Evolutionary conservation across 1,139 yeast genomes (phyloP), one percentile per base, ranked within the genome.

Genomic region (Magnusiomyces magnusii): DNA sequence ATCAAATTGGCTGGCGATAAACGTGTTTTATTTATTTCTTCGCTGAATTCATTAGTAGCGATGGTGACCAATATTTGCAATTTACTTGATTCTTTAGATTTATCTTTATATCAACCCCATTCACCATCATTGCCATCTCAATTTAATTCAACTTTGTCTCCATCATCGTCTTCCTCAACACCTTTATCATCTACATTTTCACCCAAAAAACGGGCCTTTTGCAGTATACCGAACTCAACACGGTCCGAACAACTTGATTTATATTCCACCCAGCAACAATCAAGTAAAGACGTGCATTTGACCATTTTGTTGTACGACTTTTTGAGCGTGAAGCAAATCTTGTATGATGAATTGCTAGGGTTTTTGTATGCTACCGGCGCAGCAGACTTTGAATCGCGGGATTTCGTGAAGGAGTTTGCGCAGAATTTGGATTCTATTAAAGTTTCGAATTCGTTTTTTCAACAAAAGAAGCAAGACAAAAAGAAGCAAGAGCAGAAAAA

Each of bases 251-350:
- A 39, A 39, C 5, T 39, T 10, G 10, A 39, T 17, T 19, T 10
- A 10, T 17, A 39, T 3, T 15, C 44, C 3, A 15, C 19, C 19
- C 44, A 39, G 44, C 44, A 39, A n/a, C 44, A 19, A 3, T 5
- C 44, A 10, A 39, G 17, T n/a, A 39, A 39, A 19, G 44, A 39
- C n/a, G 63, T 61, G 31, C 61, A 66, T 39, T 83, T 83, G 57
- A 80, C 85, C 65, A 86, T 89, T 0, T 77, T 86, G 23, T 79
- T 90, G 13, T 77, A 85, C 44, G 95, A 89, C 57, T 89, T 88
- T 69, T 81, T 86, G 68, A 87, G 86, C 63, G 76, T 81, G 55
- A 91, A 90, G 67, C 97, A 90, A 68, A 78, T 81, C 24, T 72
- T 88, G 51, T 93, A 90, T 70, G 85, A 87, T 64, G 73, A 80